Conservation (phyloP, 2,329 filamentous ascomycete genomes). For the Verticillium nubilum region DNA sequence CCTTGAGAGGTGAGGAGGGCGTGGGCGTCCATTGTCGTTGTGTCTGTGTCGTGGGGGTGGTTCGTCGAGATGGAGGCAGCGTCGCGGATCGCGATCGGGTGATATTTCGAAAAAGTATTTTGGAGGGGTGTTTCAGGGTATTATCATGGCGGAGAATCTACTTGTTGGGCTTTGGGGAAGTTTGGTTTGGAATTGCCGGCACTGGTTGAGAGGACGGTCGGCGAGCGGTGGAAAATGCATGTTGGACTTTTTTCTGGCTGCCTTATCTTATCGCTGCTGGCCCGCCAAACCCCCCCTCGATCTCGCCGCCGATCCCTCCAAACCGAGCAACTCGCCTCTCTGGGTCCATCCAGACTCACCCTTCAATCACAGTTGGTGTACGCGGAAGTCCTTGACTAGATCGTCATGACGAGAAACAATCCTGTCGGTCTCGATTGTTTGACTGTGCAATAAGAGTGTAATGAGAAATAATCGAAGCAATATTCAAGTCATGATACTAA, state of each 20-base stretch:
- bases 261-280: not conserved
- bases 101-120: not conserved
- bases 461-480: too few relatives aligned
- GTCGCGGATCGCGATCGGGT: not conserved
- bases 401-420: too few relatives aligned
- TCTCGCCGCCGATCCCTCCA: not conserved
- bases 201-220: not conserved
- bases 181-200: not conserved
- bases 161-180: not conserved
- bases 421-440: too few relatives aligned
- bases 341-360: too few relatives aligned
- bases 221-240: not conserved
- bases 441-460: too few relatives aligned
- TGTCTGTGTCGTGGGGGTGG: not conserved
- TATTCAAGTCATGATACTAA: not conserved
- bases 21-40: conserved; percentile 67
- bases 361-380: too few relatives aligned
- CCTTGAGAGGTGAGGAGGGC: conserved; percentile 80
- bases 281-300: conserved; percentile 2
- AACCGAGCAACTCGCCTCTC: not conserved
- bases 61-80: not conserved
- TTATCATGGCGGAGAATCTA: conserved; percentile 1
- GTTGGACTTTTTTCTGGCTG: not conserved
- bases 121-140: not conserved
- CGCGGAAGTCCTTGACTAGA: too few relatives aligned